Conservation (phyloP, 75 land plant species). For the Picea sitchensis region DNA sequence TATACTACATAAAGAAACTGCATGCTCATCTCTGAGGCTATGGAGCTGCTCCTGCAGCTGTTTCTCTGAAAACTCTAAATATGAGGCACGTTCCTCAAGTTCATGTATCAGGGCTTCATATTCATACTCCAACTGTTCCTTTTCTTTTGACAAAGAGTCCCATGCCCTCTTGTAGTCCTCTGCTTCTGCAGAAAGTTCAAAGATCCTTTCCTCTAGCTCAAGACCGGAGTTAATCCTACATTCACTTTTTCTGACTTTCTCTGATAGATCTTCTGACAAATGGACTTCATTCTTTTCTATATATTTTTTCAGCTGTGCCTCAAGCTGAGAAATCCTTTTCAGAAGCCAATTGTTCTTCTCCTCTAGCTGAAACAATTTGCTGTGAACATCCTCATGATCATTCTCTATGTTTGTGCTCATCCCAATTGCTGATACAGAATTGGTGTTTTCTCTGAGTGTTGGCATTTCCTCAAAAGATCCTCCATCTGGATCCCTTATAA, state of each 20-base stretch:
- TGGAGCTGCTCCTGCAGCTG: constrained; percentile 43
- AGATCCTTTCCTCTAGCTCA: constrained; percentile 36
- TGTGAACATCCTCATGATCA: constrained; percentile 5
- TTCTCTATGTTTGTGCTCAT: background rate
- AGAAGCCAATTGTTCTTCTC: constrained; percentile 13
- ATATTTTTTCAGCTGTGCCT: constrained; percentile 3
- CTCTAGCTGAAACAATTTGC: constrained; percentile 14
- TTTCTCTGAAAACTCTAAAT: constrained; percentile 38
- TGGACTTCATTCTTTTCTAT: background rate
- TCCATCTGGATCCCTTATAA: background rate
- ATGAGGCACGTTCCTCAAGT: constrained; percentile 34
- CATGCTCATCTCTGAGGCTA: constrained; percentile 44
- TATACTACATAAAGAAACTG: constrained; percentile 33
- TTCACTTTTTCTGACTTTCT: constrained; percentile 12
- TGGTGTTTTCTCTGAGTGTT: too few species aligned
- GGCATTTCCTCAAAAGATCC: too few species aligned
- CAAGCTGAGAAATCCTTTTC: constrained; percentile 20
- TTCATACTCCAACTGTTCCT: constrained; percentile 58
- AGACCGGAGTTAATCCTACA: constrained; percentile 12
- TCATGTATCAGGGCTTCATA: constrained; percentile 64
- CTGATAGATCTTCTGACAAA: constrained; percentile 6
- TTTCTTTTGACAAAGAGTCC: constrained; percentile 40
- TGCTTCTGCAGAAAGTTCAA: constrained; percentile 44
- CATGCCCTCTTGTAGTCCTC: constrained; percentile 55
- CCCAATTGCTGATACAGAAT: constrained; percentile 9